Evolutionary conservation across 768 basidiomycete genomes (phyloP).

Genomic region (Sarcodon sp.): DNA sequence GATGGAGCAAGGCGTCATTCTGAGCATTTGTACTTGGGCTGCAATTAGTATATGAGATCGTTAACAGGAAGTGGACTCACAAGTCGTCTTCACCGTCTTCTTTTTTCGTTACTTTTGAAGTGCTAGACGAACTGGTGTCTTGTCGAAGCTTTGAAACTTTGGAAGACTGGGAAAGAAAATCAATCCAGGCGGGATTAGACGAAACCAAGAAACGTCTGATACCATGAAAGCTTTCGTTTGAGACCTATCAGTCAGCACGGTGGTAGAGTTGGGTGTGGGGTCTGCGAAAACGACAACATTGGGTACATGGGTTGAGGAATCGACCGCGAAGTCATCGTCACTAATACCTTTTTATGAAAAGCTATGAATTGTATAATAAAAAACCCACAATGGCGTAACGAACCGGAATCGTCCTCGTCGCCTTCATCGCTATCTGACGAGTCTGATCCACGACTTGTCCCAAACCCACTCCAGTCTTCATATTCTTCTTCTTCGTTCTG

Average conservation of each 20-base stretch:
- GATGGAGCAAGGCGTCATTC: conserved; percentile 71
- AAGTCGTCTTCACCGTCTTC: conserved; percentile 32
- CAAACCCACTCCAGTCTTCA: conserved; percentile 31
- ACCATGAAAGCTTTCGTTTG: conserved; percentile 72
- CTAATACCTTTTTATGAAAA: too few relatives aligned
- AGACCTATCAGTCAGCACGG: conserved; percentile 18
- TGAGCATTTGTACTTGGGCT: conserved; percentile 50
- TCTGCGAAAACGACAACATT: conserved; percentile 51
- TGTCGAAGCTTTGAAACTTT: conserved; percentile 52
- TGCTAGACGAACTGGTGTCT: conserved; percentile 12
- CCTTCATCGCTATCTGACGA: conserved; percentile 3
- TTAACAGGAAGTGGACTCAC: conserved; percentile 18
- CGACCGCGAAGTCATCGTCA: background rate
- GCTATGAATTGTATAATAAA: too few relatives aligned
- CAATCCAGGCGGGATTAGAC: background rate
- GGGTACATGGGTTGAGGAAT: conserved; percentile 10
- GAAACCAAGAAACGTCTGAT: background rate
- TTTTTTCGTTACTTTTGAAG: conserved; percentile 7
- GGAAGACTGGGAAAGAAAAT: conserved; percentile 46
- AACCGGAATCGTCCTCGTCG: conserved; percentile 3
- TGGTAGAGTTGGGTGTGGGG: conserved; percentile 10
- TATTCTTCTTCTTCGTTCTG: conserved; percentile 12
- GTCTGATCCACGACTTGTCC: conserved; percentile 1
- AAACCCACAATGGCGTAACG: background rate
- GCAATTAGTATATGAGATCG: background rate